Conservation (phyloP, 2,329 filamentous ascomycete species). For the Fonsecaea monophora region DNA sequence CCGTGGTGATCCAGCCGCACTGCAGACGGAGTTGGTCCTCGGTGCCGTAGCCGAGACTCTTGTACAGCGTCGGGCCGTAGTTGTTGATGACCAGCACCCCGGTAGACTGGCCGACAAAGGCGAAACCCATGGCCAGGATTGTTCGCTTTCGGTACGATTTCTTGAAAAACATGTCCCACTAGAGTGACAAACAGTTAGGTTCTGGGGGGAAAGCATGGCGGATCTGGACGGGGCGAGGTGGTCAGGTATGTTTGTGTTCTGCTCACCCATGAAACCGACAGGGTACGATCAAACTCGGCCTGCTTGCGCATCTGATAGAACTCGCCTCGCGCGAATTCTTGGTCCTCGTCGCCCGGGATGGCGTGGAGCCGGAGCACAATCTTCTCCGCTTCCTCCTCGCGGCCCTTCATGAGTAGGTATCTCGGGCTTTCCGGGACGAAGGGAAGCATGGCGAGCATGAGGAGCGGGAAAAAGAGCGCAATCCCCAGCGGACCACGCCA, state of each 20-base stretch:
- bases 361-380: slow-evolving; percentile 35
- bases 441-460: slow-evolving; percentile 38
- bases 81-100: slow-evolving; percentile 30
- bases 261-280: slow-evolving; percentile 23
- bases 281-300: slow-evolving; percentile 24
- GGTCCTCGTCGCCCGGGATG: slow-evolving; percentile 22
- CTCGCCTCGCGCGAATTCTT: slow-evolving; percentile 27
- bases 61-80: slow-evolving; percentile 30
- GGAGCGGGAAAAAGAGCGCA: slow-evolving; percentile 30
- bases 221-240: background rate
- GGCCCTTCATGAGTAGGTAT: slow-evolving; percentile 41
- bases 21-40: slow-evolving; percentile 28
- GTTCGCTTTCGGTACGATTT: slow-evolving; percentile 26
- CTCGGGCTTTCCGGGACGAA: slow-evolving; percentile 42
- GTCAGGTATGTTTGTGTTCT: background rate
- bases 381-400: slow-evolving; percentile 36
- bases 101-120: slow-evolving; percentile 31
- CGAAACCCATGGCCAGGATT: slow-evolving; percentile 21
- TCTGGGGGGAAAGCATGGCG: too few species aligned
- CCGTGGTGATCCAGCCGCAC: slow-evolving; percentile 30
- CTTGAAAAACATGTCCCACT: slow-evolving; percentile 24
- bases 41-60: slow-evolving; percentile 25
- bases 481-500: slow-evolving; percentile 34
- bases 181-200: background rate
- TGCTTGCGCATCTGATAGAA: slow-evolving; percentile 35